These are phyloP conservation scores for Aspergillus niger DNA, from an alignment of 2,329 filamentous ascomycete species.

Conservation along the genomic window DNA sequence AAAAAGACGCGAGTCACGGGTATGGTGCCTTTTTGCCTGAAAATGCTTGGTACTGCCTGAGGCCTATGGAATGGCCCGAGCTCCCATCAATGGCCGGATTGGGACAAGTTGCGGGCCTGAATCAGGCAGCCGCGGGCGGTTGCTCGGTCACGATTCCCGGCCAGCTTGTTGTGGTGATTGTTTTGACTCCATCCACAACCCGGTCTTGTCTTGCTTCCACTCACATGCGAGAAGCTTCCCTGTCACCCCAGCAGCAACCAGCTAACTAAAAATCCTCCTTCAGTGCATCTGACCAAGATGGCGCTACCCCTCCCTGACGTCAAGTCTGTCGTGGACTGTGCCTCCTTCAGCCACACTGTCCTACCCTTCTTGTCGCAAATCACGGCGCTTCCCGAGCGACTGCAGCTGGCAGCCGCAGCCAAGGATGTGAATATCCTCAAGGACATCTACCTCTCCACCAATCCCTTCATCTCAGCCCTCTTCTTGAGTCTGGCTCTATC, in stretches of 20 bases:
- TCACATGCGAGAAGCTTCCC: conserved; percentile 16
- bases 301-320: conserved; percentile 67
- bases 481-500: conserved; percentile 72
- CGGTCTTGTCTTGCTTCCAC: neutral
- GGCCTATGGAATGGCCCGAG: neutral
- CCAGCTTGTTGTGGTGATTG: conserved; percentile 4
- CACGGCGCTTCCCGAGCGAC: conserved; percentile 66
- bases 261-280: neutral
- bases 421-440: conserved; percentile 64
- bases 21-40: conserved; percentile 2
- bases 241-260: conserved; percentile 7
- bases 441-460: conserved; percentile 77
- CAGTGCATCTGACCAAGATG: conserved; percentile 45
- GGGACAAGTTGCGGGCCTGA: neutral
- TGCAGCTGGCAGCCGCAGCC: conserved; percentile 62
- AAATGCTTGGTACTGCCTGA: neutral
- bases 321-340: conserved; percentile 70
- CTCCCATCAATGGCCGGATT: neutral
- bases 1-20: conserved; percentile 24
- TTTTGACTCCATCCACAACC: neutral
- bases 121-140: neutral
- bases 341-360: conserved; percentile 73
- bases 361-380: conserved; percentile 73
- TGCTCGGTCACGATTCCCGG: neutral
- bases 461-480: conserved; percentile 77